A percentile compares a stretch with the other conserved stretches of the same genome.
phyloP scores from a whole-genome alignment of 1,284 basidiomycete genomes.

The Sporisorium graminicola region DNA sequence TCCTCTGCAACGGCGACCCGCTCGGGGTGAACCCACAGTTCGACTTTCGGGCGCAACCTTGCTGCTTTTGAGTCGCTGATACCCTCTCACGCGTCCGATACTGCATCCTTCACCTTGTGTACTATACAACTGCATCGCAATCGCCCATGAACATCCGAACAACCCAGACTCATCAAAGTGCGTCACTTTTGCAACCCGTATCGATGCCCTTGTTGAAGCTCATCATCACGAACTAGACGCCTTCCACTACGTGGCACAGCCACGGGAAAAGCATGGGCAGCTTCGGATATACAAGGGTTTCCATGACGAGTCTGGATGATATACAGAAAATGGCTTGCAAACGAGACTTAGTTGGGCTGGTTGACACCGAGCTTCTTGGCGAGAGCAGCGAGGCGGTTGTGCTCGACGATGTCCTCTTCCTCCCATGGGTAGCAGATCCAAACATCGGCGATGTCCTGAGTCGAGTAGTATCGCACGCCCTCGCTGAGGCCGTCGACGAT shows the following conservation, averaged over 20 bases:
- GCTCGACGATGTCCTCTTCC: slow-evolving; percentile 67
- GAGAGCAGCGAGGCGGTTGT: slow-evolving; percentile 68
- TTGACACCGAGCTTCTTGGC: slow-evolving; percentile 61
- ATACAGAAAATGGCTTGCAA: slow-evolving; percentile 20
- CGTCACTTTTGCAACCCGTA: background rate
- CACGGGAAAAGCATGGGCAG: background rate
- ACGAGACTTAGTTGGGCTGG: slow-evolving; percentile 37
- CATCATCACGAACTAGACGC: background rate
- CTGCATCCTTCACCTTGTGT: background rate
- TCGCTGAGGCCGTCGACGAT: slow-evolving; percentile 60
- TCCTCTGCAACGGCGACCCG: background rate
- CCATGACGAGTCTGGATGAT: slow-evolving; percentile 33
- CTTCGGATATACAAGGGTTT: slow-evolving; percentile 30
- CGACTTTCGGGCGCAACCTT: background rate
- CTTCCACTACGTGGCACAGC: background rate
- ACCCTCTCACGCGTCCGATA: background rate
- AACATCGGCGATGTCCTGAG: slow-evolving; percentile 63
- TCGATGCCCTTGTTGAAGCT: background rate
- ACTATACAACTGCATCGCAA: background rate
- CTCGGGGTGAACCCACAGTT: background rate
- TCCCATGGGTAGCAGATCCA: slow-evolving; percentile 70
- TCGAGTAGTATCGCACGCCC: slow-evolving; percentile 67
- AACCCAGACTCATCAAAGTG: too few relatives aligned
- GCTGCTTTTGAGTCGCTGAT: background rate
- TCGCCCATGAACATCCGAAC: background rate